These are phyloP conservation scores for Penicillium coprophilum DNA, from an alignment of 495 filamentous ascomycete genomes.

Conservation along the genomic window DNA sequence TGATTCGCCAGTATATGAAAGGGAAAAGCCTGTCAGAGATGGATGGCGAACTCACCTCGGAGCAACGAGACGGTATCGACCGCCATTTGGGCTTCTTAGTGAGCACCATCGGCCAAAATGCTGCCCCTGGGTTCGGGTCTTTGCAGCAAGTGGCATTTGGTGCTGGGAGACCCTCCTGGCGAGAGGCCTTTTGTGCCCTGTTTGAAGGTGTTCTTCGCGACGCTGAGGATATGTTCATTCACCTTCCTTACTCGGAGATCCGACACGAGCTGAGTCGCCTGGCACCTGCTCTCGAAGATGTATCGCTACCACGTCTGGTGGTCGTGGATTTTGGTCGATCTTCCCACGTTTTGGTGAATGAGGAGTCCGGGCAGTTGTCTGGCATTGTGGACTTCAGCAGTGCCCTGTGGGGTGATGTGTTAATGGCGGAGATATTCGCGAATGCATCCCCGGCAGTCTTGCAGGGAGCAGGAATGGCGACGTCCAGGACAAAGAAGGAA, in stretches of 20 bases:
- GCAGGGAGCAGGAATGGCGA: slow-evolving; percentile 41
- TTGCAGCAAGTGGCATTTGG: slow-evolving; percentile 48
- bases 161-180: slow-evolving; percentile 57
- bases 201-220: slow-evolving; percentile 65
- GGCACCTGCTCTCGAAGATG: slow-evolving; percentile 52
- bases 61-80: slow-evolving; percentile 47
- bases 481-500: slow-evolving; percentile 23
- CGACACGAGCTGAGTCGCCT: slow-evolving; percentile 51
- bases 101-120: slow-evolving; percentile 40
- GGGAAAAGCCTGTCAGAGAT: slow-evolving; percentile 47
- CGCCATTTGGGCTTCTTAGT: slow-evolving; percentile 36
- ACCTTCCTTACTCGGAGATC: slow-evolving; percentile 64
- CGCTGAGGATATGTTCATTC: slow-evolving; percentile 67
- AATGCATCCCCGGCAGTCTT: slow-evolving; percentile 34
- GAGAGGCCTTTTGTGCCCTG: slow-evolving; percentile 57
- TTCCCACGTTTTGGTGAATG: slow-evolving; percentile 58
- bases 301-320: slow-evolving; percentile 56
- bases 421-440: slow-evolving; percentile 48
- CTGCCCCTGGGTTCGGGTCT: slow-evolving; percentile 49
- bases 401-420: slow-evolving; percentile 51
- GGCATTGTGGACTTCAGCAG: slow-evolving; percentile 48
- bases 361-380: slow-evolving; percentile 42
- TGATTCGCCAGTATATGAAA: slow-evolving; percentile 49
- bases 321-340: slow-evolving; percentile 57
- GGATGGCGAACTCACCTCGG: slow-evolving; percentile 32